Percentiles rank a stretch among this genome's conserved stretches.
Conservation (phyloP, 208 protist genomes). For the Leptomonas pyrrhocoris region DNA sequence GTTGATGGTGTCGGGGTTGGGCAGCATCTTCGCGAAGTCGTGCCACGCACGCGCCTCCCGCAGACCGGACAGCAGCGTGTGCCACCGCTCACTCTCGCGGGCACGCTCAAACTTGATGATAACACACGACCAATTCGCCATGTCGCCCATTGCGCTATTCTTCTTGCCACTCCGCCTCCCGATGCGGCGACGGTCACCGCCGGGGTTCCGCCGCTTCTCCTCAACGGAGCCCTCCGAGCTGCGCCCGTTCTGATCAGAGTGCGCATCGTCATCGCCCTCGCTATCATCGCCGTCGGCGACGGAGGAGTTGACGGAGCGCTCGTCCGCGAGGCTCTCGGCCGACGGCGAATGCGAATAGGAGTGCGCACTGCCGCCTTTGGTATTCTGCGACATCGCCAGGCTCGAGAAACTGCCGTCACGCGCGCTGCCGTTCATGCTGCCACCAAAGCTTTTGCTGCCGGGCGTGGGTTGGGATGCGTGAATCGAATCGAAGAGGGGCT, state of each 20-base stretch:
- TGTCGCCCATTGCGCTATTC: conserved; percentile 18
- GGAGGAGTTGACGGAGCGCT: conserved; percentile 1
- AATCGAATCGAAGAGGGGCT: conserved; percentile 32
- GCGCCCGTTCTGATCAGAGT: not conserved
- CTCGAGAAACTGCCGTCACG: not conserved
- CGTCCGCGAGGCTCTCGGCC: conserved; percentile 4
- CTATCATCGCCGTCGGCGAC: conserved; percentile 1
- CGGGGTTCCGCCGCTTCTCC: not conserved
- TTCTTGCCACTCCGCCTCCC: not conserved
- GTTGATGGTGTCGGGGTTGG: conserved; percentile 75
- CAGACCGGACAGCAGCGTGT: conserved; percentile 49
- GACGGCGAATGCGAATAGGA: not conserved
- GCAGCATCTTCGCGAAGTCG: conserved; percentile 57
- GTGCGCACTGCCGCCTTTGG: not conserved
- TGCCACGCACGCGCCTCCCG: conserved; percentile 69
- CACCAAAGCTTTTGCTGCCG: not conserved
- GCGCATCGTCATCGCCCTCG: not conserved
- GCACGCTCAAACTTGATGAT: conserved; percentile 63
- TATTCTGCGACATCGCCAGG: not conserved
- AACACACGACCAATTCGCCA: conserved; percentile 43
- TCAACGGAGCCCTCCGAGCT: not conserved
- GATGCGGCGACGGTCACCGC: not conserved
- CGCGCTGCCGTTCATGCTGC: conserved; percentile 1
- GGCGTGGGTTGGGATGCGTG: not conserved
- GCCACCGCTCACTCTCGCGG: conserved; percentile 78